Percentiles rank a stretch among this genome's conserved stretches.
Evolutionary conservation across 768 basidiomycete species (phyloP).

Genomic region (Termitomyces sp.): DNA sequence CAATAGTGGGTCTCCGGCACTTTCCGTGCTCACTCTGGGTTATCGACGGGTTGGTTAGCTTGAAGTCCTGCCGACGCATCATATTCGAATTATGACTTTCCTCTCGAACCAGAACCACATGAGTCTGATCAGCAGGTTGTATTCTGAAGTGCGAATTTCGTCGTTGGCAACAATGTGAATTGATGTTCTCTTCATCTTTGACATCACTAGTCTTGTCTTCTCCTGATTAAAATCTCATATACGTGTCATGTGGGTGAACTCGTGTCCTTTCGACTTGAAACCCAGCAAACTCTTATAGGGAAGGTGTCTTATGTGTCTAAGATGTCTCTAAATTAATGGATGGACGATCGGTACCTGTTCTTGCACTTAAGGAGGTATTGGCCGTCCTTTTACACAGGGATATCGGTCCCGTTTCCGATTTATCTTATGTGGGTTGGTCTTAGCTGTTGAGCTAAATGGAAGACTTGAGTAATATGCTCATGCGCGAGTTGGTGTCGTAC

Average conservation of each 20-base stretch:
- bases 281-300: background rate
- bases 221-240: background rate
- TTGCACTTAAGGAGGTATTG: background rate
- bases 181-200: background rate
- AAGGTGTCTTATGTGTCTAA: too few relatives aligned
- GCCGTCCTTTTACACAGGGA: background rate
- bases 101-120: background rate
- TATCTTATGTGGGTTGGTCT: background rate
- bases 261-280: background rate
- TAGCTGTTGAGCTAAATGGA: background rate
- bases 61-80: background rate
- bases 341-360: background rate
- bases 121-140: conserved; percentile 8
- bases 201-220: conserved; percentile 1
- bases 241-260: background rate
- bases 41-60: background rate
- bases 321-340: background rate
- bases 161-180: background rate
- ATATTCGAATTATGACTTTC: background rate
- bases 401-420: background rate
- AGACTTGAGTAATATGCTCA: background rate
- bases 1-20: background rate
- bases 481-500: background rate
- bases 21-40: background rate
- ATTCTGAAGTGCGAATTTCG: background rate